Base-by-base conservation (phyloP, 768 basidiomycete genomes). In the Suillus clintonianus region DNA sequence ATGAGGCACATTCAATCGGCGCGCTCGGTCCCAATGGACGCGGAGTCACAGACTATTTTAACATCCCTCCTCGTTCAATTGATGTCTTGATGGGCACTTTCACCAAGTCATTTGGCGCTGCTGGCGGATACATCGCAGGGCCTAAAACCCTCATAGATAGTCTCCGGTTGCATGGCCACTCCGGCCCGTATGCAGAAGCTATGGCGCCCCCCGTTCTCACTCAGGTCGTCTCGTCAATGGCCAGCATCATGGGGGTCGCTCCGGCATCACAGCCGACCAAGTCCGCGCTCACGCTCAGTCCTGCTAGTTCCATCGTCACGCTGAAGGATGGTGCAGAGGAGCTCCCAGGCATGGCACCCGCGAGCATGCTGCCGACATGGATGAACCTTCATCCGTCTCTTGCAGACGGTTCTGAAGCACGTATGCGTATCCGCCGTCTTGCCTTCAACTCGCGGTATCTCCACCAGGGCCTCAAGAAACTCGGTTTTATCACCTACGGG, bases 41-140 rank as follows among this genome's bases (percentile, higher is more conserved):
- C 48, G 97, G 97, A 64, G 91, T 99, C 10, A 87, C 89, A 60
- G 96, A 99, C 74, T 99, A 97, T 79, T 99, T 97, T 75, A 86
- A 86, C 51, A 80, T 98, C 63, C 79, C 91, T 67, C 95, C 97
- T 11, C 82, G 84, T 3, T 82, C 83, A 11, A 85, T 99, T 66
- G 97, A 99, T 72, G 83, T 99, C 65, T 86, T 97, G 65, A 99
- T 99, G 97, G 97, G 97, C 56, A 99, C 97, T 0, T 97, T 99
- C 76, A 99, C 97, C 32, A 94, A 94, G 76, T 94, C 92, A 0
- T 96, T 97, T 70, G 94, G 94, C 60, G 92, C 94, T 0, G 91
- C 95, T 0, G 97, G 97, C 53, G 97, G 97, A 3, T 99, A 99
- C 78, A 89, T 99, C 65, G 85, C 95, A 4, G 96, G 95, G 8